phyloP scores from a whole-genome alignment of 179 eudicot species.

The Dionaea muscipula region DNA sequence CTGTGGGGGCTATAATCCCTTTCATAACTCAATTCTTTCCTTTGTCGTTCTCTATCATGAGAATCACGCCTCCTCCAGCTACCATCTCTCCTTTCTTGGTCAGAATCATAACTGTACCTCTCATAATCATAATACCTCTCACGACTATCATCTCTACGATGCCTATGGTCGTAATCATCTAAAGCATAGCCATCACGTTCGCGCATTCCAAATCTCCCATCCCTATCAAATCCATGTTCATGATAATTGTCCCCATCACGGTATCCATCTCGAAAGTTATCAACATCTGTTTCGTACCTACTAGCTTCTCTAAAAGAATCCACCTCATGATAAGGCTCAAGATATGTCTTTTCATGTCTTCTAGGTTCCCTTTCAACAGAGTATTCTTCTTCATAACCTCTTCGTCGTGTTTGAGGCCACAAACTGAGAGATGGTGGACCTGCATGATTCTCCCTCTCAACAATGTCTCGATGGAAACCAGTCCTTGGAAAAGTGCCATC shows the following conservation, averaged over 20 bases:
- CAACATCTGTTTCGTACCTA: conserved; percentile 31
- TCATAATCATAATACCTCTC: conserved; percentile 76
- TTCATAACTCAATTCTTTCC: conserved; percentile 58
- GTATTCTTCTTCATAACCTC: conserved; percentile 79
- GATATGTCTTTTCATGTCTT: conserved; percentile 59
- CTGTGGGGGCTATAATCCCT: conserved; percentile 62
- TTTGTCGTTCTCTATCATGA: conserved; percentile 71
- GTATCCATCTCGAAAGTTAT: conserved; percentile 22
- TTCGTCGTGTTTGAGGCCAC: conserved; percentile 73
- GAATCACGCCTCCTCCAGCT: conserved; percentile 81
- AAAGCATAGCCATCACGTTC: conserved; percentile 58
- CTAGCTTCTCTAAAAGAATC: conserved; percentile 34
- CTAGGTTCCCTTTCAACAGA: conserved; percentile 65
- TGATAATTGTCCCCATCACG: conserved; percentile 23
- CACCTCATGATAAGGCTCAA: conserved; percentile 48
- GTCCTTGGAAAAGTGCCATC: conserved; percentile 57
- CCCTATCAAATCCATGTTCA: conserved; percentile 35
- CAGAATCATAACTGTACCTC: conserved; percentile 84
- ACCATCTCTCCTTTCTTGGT: conserved; percentile 69
- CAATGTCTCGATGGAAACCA: conserved; percentile 43
- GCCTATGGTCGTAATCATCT: conserved; percentile 73
- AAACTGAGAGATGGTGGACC: conserved; percentile 54
- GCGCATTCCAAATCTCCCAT: conserved; percentile 56
- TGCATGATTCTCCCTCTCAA: conserved; percentile 64
- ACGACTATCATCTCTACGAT: conserved; percentile 69